A percentile compares a stretch with the other conserved stretches of the same genome.
These are phyloP conservation scores for Dictyostelium citrinum DNA, from an alignment of 78 protist genomes.

Conservation along the genomic window DNA sequence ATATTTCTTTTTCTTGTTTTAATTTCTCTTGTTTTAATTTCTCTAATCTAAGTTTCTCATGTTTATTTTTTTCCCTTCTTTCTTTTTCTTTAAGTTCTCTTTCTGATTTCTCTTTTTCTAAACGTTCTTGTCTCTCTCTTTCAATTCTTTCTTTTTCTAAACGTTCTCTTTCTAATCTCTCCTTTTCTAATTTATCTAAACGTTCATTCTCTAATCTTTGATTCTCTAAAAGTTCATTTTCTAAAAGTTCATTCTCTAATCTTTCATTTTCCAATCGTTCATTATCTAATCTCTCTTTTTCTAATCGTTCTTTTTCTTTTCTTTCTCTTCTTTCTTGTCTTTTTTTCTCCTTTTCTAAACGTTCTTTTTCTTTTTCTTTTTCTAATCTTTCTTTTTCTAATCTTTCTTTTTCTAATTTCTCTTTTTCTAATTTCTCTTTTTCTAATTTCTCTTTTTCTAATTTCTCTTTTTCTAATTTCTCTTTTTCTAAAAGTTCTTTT, in stretches of 20 bases:
- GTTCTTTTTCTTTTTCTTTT: background rate
- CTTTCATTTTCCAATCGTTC: background rate
- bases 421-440: background rate
- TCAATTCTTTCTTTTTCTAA: background rate
- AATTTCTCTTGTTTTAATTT: background rate
- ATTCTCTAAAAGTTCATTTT: background rate
- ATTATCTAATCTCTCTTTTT: background rate
- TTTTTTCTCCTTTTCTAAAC: background rate
- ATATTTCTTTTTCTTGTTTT: background rate
- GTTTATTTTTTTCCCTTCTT: background rate
- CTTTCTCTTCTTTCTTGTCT: background rate
- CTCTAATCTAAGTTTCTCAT: background rate
- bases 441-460: background rate
- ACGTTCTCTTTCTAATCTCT: background rate
- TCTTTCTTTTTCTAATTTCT: background rate
- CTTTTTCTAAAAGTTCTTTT: background rate
- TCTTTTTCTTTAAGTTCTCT: background rate
- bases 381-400: background rate
- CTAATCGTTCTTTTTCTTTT: background rate
- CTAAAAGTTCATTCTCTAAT: background rate
- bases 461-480: background rate
- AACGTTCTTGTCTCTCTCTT: background rate
- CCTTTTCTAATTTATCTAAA: background rate
- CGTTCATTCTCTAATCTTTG: background rate
- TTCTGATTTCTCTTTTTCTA: background rate